Evolutionary conservation across 306 rosid genomes (phyloP).

Genomic region (Dalbergia oliveri): DNA sequence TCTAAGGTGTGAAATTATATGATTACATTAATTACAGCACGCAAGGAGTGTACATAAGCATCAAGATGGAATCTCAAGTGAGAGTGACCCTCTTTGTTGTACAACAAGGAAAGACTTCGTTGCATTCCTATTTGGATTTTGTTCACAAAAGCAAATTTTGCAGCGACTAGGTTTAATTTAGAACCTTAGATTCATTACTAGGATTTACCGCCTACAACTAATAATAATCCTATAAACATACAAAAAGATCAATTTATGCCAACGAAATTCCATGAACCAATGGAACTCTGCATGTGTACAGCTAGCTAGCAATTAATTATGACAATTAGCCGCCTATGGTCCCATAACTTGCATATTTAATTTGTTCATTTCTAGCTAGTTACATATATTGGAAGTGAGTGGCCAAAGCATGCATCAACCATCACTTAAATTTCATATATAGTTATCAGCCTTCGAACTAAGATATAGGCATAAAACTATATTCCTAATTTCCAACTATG

Average conservation of each 20-base stretch:
- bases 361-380: neutral
- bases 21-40: neutral
- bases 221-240: neutral
- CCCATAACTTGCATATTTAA: neutral
- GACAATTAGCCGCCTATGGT: neutral
- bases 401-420: constrained; percentile 31
- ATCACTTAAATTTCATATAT: neutral
- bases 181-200: neutral
- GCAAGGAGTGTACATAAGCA: constrained; percentile 3
- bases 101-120: constrained; percentile 6
- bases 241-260: neutral
- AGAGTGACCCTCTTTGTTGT: neutral
- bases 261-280: neutral
- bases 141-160: neutral
- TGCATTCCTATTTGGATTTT: neutral
- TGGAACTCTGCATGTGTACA: neutral
- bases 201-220: constrained; percentile 31
- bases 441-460: neutral
- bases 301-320: neutral
- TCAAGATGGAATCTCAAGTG: neutral
- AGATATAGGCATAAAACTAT: neutral
- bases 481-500: neutral
- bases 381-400: neutral
- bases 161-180: neutral
- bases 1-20: too few species aligned